These are phyloP conservation scores for Cercospora canescens DNA, from an alignment of 2,329 filamentous ascomycete genomes.

Conservation along the genomic window DNA sequence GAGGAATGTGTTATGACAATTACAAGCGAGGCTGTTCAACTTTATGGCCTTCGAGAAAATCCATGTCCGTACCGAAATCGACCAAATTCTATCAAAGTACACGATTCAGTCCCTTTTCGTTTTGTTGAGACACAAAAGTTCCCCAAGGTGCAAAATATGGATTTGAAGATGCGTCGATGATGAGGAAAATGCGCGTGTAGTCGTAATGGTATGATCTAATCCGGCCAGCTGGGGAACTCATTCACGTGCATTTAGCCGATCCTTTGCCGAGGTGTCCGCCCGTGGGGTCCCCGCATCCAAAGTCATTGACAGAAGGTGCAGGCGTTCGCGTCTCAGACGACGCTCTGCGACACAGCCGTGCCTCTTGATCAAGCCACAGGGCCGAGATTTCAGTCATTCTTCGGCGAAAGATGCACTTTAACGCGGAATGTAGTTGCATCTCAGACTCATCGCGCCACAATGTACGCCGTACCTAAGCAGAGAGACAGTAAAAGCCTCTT, in stretches of 20 bases:
- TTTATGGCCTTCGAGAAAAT: neutral
- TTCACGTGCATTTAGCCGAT: slow-evolving; percentile 10
- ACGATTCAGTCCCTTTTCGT: neutral
- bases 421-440: no score
- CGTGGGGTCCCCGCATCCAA: neutral
- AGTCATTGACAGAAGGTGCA: no score
- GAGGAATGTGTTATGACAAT: neutral
- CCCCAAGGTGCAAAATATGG: neutral
- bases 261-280: slow-evolving; percentile 5
- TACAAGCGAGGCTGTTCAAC: neutral
- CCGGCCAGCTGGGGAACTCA: neutral
- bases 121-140: neutral
- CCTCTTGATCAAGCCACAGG: no score
- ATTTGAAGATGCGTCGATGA: neutral
- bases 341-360: no score
- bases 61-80: neutral
- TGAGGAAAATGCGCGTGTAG: neutral
- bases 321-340: no score
- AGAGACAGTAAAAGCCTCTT: no score
- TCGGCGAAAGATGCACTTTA: no score
- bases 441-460: no score
- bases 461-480: no score
- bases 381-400: no score
- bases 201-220: neutral
- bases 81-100: neutral